These are phyloP conservation scores for Bolboschoenus planiculmis DNA, from an alignment of 176 grass and related monocot genomes.

Conservation along the genomic window DNA sequence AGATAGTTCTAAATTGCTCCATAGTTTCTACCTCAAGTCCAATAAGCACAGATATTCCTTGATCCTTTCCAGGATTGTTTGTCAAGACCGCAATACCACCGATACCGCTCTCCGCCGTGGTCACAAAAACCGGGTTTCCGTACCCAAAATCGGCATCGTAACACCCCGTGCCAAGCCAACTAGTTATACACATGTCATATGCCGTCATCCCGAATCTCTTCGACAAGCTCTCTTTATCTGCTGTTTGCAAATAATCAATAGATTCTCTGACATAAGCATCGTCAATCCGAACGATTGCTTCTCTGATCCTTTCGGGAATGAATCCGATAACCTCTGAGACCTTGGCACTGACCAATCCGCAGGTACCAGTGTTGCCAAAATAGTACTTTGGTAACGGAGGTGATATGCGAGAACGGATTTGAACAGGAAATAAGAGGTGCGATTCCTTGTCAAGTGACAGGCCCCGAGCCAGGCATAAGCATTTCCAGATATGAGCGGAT, in stretches of 20 bases:
- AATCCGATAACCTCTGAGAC: constrained; percentile 4
- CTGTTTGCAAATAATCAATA: constrained; percentile 4
- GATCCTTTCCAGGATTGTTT: constrained; percentile 12
- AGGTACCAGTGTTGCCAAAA: not conserved
- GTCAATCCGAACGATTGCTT: not conserved
- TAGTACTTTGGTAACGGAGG: not conserved
- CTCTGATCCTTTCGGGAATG: not conserved
- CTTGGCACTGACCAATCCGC: not conserved
- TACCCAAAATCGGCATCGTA: constrained; percentile 62
- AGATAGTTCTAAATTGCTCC: constrained; percentile 10
- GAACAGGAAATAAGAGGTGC: constrained; percentile 7
- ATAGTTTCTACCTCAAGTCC: constrained; percentile 24
- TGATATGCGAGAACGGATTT: not conserved
- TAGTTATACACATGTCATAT: constrained; percentile 41
- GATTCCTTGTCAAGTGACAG: not conserved
- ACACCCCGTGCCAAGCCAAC: constrained; percentile 49
- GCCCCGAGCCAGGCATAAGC: not conserved
- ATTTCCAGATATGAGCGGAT: constrained; percentile 17
- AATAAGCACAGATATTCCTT: constrained; percentile 15
- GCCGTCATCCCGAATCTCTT: constrained; percentile 36
- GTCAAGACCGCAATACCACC: constrained; percentile 22
- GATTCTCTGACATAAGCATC: constrained; percentile 12
- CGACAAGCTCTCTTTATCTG: constrained; percentile 7
- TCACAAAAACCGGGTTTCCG: constrained; percentile 47
- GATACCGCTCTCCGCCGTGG: constrained; percentile 17